These are phyloP conservation scores for Jamesozyma spencerorum DNA, from an alignment of 805 yeast genomes.

Conservation along the genomic window DNA sequence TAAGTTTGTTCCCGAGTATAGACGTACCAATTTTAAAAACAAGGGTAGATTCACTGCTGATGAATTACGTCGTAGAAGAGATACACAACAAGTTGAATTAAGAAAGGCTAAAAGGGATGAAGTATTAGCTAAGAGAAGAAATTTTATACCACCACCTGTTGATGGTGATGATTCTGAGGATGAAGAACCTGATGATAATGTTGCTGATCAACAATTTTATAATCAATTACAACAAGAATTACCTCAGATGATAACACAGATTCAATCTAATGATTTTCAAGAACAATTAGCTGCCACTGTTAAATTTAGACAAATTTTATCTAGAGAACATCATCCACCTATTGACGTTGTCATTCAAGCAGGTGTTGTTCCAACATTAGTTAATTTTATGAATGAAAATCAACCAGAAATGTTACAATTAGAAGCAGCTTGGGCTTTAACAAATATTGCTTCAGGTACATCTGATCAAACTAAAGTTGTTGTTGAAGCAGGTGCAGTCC, in stretches of 20 bases:
- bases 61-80: conserved; percentile 95
- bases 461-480: conserved; percentile 85
- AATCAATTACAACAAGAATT: conserved; percentile 53
- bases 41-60: conserved; percentile 89
- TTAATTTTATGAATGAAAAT: conserved; percentile 65
- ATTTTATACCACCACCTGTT: conserved; percentile 41
- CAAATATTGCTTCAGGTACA: conserved; percentile 92
- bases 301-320: conserved; percentile 84
- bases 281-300: conserved; percentile 81
- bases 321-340: conserved; percentile 94
- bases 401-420: conserved; percentile 84
- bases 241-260: conserved; percentile 77
- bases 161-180: conserved; percentile 47
- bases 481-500: conserved; percentile 90
- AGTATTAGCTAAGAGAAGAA: conserved; percentile 86
- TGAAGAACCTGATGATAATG: conserved; percentile 40
- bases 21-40: conserved; percentile 93
- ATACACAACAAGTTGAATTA: conserved; percentile 91
- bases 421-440: conserved; percentile 99
- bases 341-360: conserved; percentile 85
- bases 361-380: conserved; percentile 89
- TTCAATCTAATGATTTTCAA: conserved; percentile 66
- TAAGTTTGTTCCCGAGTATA: conserved; percentile 92
- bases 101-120: conserved; percentile 96
- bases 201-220: conserved; percentile 36